phyloP scores from a whole-genome alignment of 371 early-diverging fungal genomes.

The Chytridiales sp. region DNA sequence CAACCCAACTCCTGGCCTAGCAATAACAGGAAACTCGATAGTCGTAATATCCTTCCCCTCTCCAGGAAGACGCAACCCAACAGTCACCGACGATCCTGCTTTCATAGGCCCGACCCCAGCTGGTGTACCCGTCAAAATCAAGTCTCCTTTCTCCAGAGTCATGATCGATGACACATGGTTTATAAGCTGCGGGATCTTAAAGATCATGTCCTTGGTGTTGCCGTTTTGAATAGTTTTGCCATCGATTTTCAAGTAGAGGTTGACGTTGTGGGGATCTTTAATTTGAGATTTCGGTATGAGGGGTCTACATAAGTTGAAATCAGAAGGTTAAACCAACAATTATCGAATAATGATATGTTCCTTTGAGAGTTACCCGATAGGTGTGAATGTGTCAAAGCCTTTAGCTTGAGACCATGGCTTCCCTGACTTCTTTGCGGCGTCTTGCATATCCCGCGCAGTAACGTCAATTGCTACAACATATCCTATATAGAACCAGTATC shows the following conservation, averaged over 20 bases:
- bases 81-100: slow-evolving; percentile 75
- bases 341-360: no score
- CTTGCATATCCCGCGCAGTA: slow-evolving; percentile 89
- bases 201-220: slow-evolving; percentile 88
- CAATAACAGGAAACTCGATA: slow-evolving; percentile 37
- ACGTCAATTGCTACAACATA: slow-evolving; percentile 90
- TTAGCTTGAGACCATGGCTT: slow-evolving; percentile 90
- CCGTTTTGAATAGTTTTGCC: slow-evolving; percentile 80
- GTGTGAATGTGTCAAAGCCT: slow-evolving; percentile 94
- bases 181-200: slow-evolving; percentile 74
- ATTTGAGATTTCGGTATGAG: slow-evolving; percentile 77
- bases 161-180: slow-evolving; percentile 78
- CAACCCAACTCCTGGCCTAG: slow-evolving; percentile 30
- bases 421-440: slow-evolving; percentile 78
- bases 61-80: slow-evolving; percentile 52
- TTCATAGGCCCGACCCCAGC: slow-evolving; percentile 82
- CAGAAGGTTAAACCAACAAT: background rate
- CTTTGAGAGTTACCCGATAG: slow-evolving; percentile 78
- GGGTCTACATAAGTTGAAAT: slow-evolving; percentile 45
- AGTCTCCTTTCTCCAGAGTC: slow-evolving; percentile 78
- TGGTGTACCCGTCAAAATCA: slow-evolving; percentile 68
- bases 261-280: slow-evolving; percentile 69
- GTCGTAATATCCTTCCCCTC: slow-evolving; percentile 16
- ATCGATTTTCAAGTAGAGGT: slow-evolving; percentile 82
- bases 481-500: slow-evolving; percentile 49